These are phyloP conservation scores for Marvania coccoides DNA, from an alignment of 139 green algal genomes.

Conservation along the genomic window DNA sequence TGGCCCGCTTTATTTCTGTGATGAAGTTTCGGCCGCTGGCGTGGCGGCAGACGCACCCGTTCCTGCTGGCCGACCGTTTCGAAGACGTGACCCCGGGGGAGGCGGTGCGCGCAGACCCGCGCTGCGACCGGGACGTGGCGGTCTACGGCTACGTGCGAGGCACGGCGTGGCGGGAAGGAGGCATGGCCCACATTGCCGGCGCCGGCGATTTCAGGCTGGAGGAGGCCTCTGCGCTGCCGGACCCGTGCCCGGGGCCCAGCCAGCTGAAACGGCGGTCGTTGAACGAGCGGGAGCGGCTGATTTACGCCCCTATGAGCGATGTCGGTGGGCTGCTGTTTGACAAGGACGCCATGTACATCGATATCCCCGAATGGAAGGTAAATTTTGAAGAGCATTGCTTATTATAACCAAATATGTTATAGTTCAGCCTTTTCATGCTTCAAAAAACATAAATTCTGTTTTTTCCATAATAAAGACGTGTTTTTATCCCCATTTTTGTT, in stretches of 20 bases:
- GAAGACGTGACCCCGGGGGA: slow-evolving; percentile 87
- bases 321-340: slow-evolving; percentile 95
- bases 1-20: slow-evolving; percentile 90
- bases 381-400: no score
- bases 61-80: slow-evolving; percentile 75
- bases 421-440: neutral
- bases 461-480: neutral
- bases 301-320: slow-evolving; percentile 97
- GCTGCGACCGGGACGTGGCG: slow-evolving; percentile 77
- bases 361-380: slow-evolving; percentile 96
- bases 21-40: slow-evolving; percentile 89
- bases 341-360: slow-evolving; percentile 95
- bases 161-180: slow-evolving; percentile 58
- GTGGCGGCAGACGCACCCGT: slow-evolving; percentile 86
- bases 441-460: no score
- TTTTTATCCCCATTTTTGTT: neutral
- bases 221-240: slow-evolving; percentile 73
- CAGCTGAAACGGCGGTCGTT: slow-evolving; percentile 64
- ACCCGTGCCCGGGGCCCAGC: slow-evolving; percentile 92
- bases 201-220: slow-evolving; percentile 76
- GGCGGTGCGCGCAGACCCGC: slow-evolving; percentile 56
- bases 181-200: slow-evolving; percentile 79
- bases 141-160: slow-evolving; percentile 94
- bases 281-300: slow-evolving; percentile 76
- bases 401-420: neutral